Conservation (phyloP, 129 eudicot species). For the Centaurea solstitialis region DNA sequence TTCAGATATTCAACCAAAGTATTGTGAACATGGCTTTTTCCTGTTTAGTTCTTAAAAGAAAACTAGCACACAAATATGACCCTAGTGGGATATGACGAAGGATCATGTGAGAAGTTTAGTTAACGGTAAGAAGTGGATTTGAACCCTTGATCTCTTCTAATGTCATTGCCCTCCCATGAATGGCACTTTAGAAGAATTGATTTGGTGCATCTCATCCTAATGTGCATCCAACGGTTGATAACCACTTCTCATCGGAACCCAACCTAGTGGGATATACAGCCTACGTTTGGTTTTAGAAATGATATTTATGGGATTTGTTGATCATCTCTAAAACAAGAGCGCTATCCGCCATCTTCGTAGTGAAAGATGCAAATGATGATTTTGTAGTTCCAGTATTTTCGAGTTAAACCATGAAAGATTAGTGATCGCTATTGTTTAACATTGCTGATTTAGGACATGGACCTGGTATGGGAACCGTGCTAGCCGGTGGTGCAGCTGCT, state of each 20-base stretch:
- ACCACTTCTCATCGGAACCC: too few relatives aligned
- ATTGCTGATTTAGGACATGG: conserved; percentile 51
- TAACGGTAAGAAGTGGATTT: too few relatives aligned
- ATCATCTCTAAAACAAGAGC: neutral
- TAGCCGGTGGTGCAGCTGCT: conserved; percentile 81
- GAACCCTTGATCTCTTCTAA: too few relatives aligned
- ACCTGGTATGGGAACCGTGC: conserved; percentile 48
- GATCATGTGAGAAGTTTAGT: too few relatives aligned
- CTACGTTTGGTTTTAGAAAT: neutral
- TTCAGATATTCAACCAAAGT: neutral
- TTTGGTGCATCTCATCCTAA: too few relatives aligned
- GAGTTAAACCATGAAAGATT: neutral
- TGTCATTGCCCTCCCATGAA: too few relatives aligned
- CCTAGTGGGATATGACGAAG: neutral
- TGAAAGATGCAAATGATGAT: neutral
- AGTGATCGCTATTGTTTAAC: neutral
- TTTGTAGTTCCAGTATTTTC: neutral
- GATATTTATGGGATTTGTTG: neutral
- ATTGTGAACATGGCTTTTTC: neutral
- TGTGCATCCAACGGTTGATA: too few relatives aligned
- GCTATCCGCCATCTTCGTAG: neutral
- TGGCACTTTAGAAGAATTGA: too few relatives aligned
- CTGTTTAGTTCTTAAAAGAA: neutral
- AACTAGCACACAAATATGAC: neutral
- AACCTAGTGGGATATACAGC: neutral